Evolutionary conservation across 805 yeast species (phyloP), one percentile per base, ranked within the genome.

Genomic region (Candida oleophila): DNA sequence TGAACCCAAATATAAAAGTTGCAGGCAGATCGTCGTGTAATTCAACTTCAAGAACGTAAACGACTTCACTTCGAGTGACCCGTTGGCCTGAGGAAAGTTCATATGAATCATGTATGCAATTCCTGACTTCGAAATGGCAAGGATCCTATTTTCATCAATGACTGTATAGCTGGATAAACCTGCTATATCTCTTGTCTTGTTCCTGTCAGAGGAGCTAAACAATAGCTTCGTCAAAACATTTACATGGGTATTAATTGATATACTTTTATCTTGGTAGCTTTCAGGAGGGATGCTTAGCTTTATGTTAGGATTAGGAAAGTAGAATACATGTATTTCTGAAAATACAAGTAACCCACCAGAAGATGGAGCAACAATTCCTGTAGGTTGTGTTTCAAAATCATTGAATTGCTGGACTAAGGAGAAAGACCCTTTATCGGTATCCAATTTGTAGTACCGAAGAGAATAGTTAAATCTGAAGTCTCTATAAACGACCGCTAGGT

Each of bases 401-500:
- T 59, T 60, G 49, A 60, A 59, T 39, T 68, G 69, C 22, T 50
- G 48, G 16, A 38, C 11, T 19, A 64, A 30, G 1, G 43, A 28
- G 12, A 61, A 44, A 0, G 21, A 42, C 3, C 44, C 38, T 3
- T 38, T 39, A 1, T 19, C 35, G 19, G 39, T 16, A 22, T 52
- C 52, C 2, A 66, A 28, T n/a, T 46, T 33, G 50, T 64, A 69
- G 51, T 51, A 60, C 28, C 74, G 56, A 37, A 69, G 47, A 9
- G 71, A 64, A 42, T 59, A 61, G 44, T 56, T 54, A 51, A 61
- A 66, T 41, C 65, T 66, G 41, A 62, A 64, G 45, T 68, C 73
- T 19, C 73, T 55, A 48, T 64, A 67, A 4, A 69, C 46, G 1
- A 67, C 47, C 1, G 69, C 72, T 11, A 49, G 28, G 5, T 41